Conservation (phyloP, 192 early-diverging fungal genomes). For the Rhizophagus sp. region DNA sequence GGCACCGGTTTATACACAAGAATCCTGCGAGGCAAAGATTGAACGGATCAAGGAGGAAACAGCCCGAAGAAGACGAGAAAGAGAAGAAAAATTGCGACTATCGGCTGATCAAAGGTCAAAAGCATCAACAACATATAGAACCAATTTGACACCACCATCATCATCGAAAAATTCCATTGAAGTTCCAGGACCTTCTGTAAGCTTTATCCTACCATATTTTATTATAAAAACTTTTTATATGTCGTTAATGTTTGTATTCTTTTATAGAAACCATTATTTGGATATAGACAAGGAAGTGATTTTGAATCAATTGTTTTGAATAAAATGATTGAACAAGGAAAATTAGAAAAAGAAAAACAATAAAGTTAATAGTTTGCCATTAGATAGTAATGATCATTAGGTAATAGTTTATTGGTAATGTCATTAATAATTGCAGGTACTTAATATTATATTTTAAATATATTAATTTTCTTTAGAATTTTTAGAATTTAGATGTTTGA, state of each 20-base stretch:
- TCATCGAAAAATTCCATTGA: not conserved
- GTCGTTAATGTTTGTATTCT: not conserved
- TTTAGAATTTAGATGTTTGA: too few species aligned
- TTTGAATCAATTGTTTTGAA: constrained; percentile 1
- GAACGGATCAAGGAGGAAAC: constrained; percentile 41
- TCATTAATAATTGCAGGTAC: too few species aligned
- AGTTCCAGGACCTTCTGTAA: not conserved
- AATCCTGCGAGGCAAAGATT: constrained; percentile 37
- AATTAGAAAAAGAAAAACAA: not conserved
- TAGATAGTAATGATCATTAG: too few species aligned
- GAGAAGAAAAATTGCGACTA: constrained; percentile 26
- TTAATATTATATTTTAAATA: too few species aligned
- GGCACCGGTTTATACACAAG: constrained; percentile 32
- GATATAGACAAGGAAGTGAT: not conserved
- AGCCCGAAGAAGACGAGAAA: constrained; percentile 33
- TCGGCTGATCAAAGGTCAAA: not conserved
- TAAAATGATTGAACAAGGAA: constrained; percentile 1
- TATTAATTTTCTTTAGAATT: too few species aligned
- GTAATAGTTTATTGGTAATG: too few species aligned
- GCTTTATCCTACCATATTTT: not conserved
- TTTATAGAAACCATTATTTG: not conserved
- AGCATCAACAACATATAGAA: not conserved
- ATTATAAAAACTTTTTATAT: not conserved
- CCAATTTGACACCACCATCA: not conserved
- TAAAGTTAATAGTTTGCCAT: too few species aligned